Conservation (phyloP, 163 green algal species). For the Chloromonas sp. region DNA sequence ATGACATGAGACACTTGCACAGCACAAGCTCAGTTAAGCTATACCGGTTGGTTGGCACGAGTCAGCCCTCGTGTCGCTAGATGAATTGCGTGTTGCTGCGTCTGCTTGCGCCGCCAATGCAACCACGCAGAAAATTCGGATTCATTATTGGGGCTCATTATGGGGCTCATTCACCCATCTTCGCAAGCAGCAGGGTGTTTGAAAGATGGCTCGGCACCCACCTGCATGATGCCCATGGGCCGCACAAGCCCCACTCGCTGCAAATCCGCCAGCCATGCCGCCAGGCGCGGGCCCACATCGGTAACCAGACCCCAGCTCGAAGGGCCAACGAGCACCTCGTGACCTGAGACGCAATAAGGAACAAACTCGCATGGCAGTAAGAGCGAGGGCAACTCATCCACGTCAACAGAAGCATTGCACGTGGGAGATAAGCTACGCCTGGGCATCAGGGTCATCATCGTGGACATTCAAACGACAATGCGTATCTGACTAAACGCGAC, state of each 20-base stretch:
- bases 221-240: neutral
- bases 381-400: neutral
- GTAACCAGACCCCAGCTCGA: neutral
- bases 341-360: neutral
- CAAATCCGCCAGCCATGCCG: neutral
- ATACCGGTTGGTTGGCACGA: no score
- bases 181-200: no score
- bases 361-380: neutral
- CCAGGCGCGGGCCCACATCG: neutral
- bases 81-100: no score
- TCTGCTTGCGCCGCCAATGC: no score
- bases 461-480: neutral
- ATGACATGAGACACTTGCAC: no score
- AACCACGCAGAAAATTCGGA: no score
- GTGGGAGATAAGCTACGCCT: neutral
- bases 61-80: no score
- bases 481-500: neutral
- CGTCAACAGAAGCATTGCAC: neutral
- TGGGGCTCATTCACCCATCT: no score
- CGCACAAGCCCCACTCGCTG: neutral
- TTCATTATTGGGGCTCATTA: no score
- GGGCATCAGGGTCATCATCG: neutral
- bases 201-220: neutral
- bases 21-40: no score
- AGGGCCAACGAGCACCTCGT: neutral